These are phyloP conservation scores for Poteriospumella lacustris DNA, from an alignment of 108 stramenopile species.

Conservation along the genomic window DNA sequence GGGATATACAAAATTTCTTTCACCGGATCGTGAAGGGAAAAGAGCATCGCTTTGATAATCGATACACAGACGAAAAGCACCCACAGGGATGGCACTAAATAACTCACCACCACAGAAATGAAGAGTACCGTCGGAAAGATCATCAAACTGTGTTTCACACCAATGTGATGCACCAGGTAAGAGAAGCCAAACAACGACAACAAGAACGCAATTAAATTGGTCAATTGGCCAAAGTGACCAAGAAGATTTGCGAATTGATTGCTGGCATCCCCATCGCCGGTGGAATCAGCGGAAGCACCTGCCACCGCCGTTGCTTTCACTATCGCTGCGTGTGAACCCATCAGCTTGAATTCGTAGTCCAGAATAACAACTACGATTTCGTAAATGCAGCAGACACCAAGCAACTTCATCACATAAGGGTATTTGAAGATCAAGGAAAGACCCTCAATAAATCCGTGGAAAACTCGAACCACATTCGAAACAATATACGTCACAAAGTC, in stretches of 20 bases:
- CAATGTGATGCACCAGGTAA: conserved; percentile 84
- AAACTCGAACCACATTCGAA: too few species aligned
- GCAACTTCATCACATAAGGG: conserved; percentile 92
- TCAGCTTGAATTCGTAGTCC: conserved; percentile 88
- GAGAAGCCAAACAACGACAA: conserved; percentile 85
- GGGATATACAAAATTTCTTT: conserved; percentile 96
- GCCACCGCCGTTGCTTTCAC: neutral
- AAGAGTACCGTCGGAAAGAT: conserved; percentile 71
- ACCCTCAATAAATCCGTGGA: conserved; percentile 83
- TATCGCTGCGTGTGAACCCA: too few species aligned
- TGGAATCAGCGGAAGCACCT: neutral
- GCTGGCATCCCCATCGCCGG: conserved; percentile 62
- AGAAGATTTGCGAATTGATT: conserved; percentile 87
- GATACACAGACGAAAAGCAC: conserved; percentile 90
- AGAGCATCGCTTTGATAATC: conserved; percentile 85
- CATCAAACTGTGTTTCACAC: conserved; percentile 74
- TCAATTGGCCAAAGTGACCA: conserved; percentile 90
- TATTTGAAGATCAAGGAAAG: conserved; percentile 74
- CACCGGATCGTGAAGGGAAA: conserved; percentile 91
- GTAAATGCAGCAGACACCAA: conserved; percentile 91
- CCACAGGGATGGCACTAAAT: conserved; percentile 73
- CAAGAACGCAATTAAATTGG: conserved; percentile 80
- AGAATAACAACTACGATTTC: conserved; percentile 96
- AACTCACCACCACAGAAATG: conserved; percentile 48
- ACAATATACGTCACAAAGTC: neutral